phyloP scores from a whole-genome alignment of 306 rosid species.

The Malus orientalis region DNA sequence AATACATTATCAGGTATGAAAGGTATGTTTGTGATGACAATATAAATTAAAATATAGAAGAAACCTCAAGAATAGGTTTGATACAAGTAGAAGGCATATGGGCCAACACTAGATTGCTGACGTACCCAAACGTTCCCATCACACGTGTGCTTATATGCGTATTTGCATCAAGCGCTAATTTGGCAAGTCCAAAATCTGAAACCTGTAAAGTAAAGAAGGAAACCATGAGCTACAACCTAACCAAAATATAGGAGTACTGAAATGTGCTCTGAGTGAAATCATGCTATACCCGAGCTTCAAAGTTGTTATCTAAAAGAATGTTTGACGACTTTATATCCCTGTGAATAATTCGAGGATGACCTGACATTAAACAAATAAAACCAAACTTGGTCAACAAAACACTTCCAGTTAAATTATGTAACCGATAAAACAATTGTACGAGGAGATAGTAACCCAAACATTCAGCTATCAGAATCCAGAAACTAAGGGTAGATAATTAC shows the following conservation, averaged over 20 bases:
- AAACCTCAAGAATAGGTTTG: background rate
- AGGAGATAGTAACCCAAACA: background rate
- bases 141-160: conserved; percentile 83
- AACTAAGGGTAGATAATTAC: conserved; percentile 41
- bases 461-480: background rate
- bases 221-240: conserved; percentile 1
- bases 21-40: background rate
- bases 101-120: background rate
- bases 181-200: conserved; percentile 94
- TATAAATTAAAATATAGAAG: background rate
- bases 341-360: conserved; percentile 89
- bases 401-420: background rate
- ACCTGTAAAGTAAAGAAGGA: conserved; percentile 41
- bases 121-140: conserved; percentile 93
- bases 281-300: conserved; percentile 68
- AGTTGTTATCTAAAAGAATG: conserved; percentile 76
- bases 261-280: background rate
- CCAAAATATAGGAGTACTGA: background rate
- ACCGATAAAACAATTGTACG: background rate
- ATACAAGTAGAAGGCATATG: background rate
- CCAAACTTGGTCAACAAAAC: background rate
- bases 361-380: conserved; percentile 31
- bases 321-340: conserved; percentile 95
- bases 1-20: background rate
- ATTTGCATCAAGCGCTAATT: conserved; percentile 64